Percentiles rank a stretch among this genome's conserved stretches.
phyloP scores from a whole-genome alignment of 2,329 filamentous ascomycete genomes.

The Ascosphaera pollenicola region DNA sequence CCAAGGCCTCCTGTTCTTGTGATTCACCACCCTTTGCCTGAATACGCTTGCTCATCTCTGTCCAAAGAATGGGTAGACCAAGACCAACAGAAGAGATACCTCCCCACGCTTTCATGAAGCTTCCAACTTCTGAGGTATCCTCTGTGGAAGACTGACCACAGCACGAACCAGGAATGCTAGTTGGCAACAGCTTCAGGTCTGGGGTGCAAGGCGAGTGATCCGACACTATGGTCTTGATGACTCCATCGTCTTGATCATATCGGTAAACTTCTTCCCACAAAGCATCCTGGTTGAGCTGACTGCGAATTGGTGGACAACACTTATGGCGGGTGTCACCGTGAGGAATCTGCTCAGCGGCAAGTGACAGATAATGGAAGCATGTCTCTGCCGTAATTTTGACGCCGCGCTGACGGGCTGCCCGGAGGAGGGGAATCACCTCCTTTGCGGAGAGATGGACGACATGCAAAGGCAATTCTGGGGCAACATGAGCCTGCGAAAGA shows the following conservation, averaged over 20 bases:
- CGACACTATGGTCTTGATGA: conserved; percentile 78
- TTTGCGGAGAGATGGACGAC: conserved; percentile 87
- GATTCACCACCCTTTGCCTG: too few species aligned
- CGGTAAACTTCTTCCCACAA: conserved; percentile 61
- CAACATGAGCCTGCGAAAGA: conserved; percentile 54
- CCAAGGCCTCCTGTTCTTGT: too few species aligned
- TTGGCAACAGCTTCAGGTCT: conserved; percentile 69
- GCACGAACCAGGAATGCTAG: conserved; percentile 33
- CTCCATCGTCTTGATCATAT: conserved; percentile 39
- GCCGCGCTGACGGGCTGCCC: conserved; percentile 46
- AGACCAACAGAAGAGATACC: conserved; percentile 88
- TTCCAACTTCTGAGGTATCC: conserved; percentile 29
- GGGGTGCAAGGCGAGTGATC: conserved; percentile 96
- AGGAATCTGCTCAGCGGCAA: conserved; percentile 60
- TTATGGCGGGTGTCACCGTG: conserved; percentile 83
- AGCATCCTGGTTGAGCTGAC: conserved; percentile 56
- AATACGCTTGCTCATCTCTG: conserved; percentile 40
- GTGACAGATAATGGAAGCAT: conserved; percentile 81
- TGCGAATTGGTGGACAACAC: conserved; percentile 82
- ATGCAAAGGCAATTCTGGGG: conserved; percentile 66
- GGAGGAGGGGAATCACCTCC: conserved; percentile 63
- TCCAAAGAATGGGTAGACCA: conserved; percentile 77
- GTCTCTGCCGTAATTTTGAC: conserved; percentile 84
- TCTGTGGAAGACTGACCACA: too few species aligned
- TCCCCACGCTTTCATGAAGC: conserved; percentile 94